Base-by-base conservation (phyloP, 1,284 basidiomycete species). In the Melampsora larici-populina region DNA sequence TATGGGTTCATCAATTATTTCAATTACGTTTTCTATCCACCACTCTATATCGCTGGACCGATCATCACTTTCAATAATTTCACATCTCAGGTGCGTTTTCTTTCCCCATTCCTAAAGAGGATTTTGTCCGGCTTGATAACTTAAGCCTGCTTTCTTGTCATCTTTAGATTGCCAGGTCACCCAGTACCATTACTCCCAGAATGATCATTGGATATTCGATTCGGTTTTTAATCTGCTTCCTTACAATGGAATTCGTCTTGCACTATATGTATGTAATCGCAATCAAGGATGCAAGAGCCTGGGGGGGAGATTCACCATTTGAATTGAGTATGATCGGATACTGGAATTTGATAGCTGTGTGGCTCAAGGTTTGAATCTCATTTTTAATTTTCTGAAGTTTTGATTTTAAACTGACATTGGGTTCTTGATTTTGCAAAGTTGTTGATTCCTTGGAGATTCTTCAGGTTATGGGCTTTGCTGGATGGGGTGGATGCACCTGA, bases 11-110 rank as follows among this genome's bases (percentile, higher is more conserved):
- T 81, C 26, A 88, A 89, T 80, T 92, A 89, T 82, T 78, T 92
- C 29, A 86, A 89, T 24, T 98, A 98, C 82, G 87, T 88, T 29
- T 85, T 96, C 8, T 99, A 99, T 82, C 90, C 95, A 0, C 95
- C 96, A 0, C 86, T 99, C 15, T 99, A 97, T 84, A 92, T 99
- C 73, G 96, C 93, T 0, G 96, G 97, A 0, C 96, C 97, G 0
- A 96, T 99, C 81, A 90, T 98, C 84, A 92, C 94, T 2, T 98
- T 94, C 87, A 97, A 97, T 83, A 93, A 97, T 83, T 98, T 94
- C 83, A 86, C 91, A 80, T 91, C 90, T 89, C 96, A 97, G 88
- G 92, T 93, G 60, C 78, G 87, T 9, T 21, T 78, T 77, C 78
- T 58, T 46, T 18, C 51, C 68, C 17, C n/a, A 36, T 24, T n/a